Base-by-base conservation (phyloP, 2,329 filamentous ascomycete genomes). In the Colletotrichum karsti region DNA sequence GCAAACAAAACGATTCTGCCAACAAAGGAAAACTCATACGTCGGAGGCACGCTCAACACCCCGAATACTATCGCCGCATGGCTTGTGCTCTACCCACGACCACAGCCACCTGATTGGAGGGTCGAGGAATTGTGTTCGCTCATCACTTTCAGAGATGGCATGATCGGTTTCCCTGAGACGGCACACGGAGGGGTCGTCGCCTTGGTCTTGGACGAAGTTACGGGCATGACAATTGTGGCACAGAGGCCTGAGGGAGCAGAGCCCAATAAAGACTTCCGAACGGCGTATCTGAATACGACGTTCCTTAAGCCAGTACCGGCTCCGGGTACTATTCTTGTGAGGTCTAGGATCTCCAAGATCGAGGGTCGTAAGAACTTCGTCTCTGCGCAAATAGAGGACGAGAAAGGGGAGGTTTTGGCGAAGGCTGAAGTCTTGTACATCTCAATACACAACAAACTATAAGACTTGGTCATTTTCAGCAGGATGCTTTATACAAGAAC, bases 161-260 rank as follows among this genome's bases (percentile, higher is more conserved):
- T 81, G 8, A 76, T 72, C 6, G 79, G 81, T 3, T 78, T 75
- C 41, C 71, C 75, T 0, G 71, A 70, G 13, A 66, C 80, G 8
- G 69, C 79, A 5, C 81, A 82, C 57, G 81, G 81, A 3, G 81
- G 81, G 6, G 71, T 81, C 59, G 73, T 76, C n/a, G 75, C 77
- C 42, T 72, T 80, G 20, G 67, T 82, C 57, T 57, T 79, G 35
- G 81, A 83, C 46, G 81, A 82, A 73, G 72, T 76, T 10, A 77
- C 79, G 72, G 78, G 79, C 3, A 71, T 73, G 5, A 67, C 81
- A 20, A 74, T 78, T 42, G 80, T 80, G 26, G 69, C 82, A 13
- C 82, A 83, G 46, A 62, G 70, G 9, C 79, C 81, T 54, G 50
- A 72, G 1, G 76, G 73, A 0, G 67, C 71, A n/a, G 70, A 73